Conservation (phyloP, 2,329 filamentous ascomycete species). For the Colletotrichum camelliae region DNA sequence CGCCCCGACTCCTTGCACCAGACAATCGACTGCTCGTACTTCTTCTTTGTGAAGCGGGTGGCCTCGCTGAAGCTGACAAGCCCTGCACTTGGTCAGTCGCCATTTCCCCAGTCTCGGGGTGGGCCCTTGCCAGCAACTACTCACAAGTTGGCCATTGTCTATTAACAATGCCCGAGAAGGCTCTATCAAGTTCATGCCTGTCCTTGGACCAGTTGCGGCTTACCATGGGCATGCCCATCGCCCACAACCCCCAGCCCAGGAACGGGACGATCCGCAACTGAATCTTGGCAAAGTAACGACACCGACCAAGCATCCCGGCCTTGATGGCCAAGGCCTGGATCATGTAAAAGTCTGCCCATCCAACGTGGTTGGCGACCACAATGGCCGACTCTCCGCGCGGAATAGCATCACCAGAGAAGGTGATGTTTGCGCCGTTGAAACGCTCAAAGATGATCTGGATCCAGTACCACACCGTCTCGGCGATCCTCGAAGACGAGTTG, state of each 20-base stretch:
- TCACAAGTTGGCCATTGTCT: conserved; percentile 63
- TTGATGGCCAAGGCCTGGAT: conserved; percentile 62
- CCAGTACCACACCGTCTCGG: conserved; percentile 59
- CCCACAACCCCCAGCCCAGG: conserved; percentile 69
- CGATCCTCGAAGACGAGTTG: conserved; percentile 58
- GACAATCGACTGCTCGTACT: conserved; percentile 53
- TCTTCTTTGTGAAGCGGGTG: conserved; percentile 61
- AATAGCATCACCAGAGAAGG: conserved; percentile 56
- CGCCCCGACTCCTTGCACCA: conserved; percentile 58
- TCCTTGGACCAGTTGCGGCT: conserved; percentile 65
- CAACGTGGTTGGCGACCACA: conserved; percentile 64
- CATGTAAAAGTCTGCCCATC: conserved; percentile 70
- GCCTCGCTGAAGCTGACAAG: conserved; percentile 69
- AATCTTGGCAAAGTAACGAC: conserved; percentile 67
- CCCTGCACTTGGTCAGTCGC: conserved; percentile 45
- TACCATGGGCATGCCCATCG: conserved; percentile 69
- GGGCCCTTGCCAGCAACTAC: conserved; percentile 28
- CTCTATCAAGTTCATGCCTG: conserved; percentile 58
- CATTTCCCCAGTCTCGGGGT: not conserved
- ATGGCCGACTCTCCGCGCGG: conserved; percentile 63
- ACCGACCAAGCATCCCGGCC: conserved; percentile 64
- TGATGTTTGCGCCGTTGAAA: conserved; percentile 58
- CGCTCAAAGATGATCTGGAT: conserved; percentile 62
- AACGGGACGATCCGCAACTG: conserved; percentile 65
- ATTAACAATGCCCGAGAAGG: conserved; percentile 59